Evolutionary conservation across 2,329 filamentous ascomycete genomes (phyloP), one percentile per base, ranked within the genome.

Genomic region (Orbilia brochopaga): DNA sequence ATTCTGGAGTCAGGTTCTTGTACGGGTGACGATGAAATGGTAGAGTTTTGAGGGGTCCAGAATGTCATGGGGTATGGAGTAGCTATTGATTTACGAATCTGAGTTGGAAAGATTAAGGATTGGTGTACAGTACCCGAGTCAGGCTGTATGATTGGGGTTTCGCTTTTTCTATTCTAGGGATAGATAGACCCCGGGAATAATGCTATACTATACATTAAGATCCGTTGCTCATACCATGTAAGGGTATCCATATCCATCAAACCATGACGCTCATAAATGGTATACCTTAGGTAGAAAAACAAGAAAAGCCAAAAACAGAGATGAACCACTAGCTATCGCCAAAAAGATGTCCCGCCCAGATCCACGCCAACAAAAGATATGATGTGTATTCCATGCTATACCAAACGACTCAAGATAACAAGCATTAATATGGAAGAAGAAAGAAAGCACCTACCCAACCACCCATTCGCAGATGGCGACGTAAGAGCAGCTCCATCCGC

Each of bases 181-280:
- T 61, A 30, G 30, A 54, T 23, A 42, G 10, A 42, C 2, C 35
- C n/a, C n/a, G 15, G 23, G 1, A 46, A 30, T 35, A 35, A 21
- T 44, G 21, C 50, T 42, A 21, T 44, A 35, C 27, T 42, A 65
- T 27, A 64, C 53, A 64, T 64, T 64, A 64, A 37, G 40, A 42
- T 27, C 61, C 51, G 48, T 35, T 44, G 35, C 61, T 44, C 27
- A 65, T 65, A 17, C 53, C 37, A 42, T 42, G 37, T 15, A 4
- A 15, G 5, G 5, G 21, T 62, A 23, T n/a, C n/a, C n/a, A n/a
- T n/a, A n/a, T n/a, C n/a, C n/a, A n/a, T n/a, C n/a, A n/a, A n/a
- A n/a, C n/a, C n/a, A n/a, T n/a, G n/a, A n/a, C n/a, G n/a, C n/a
- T n/a, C n/a, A n/a, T n/a, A n/a, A n/a, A n/a, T n/a, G n/a, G n/a